Conservation (phyloP, 352 stramenopile species). For the Thalassiosira livingstoniorum region DNA sequence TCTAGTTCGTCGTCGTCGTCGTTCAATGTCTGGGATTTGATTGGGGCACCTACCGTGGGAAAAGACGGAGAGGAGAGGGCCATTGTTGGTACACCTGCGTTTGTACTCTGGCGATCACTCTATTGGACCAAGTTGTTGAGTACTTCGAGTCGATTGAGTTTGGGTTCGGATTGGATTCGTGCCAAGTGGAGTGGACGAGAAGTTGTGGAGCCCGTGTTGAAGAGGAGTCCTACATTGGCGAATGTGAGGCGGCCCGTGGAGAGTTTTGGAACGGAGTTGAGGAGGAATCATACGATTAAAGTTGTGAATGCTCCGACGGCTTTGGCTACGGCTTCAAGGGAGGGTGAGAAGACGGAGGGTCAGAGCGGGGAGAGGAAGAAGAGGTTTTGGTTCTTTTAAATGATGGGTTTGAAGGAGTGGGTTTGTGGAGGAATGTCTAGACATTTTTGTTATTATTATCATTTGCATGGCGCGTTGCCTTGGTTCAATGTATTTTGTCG, state of each 20-base stretch:
- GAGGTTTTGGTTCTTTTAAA: constrained; percentile 45
- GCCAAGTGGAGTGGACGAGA: constrained; percentile 25
- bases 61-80: constrained; percentile 21
- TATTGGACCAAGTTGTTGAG: constrained; percentile 58
- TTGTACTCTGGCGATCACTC: constrained; percentile 46
- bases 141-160: constrained; percentile 29
- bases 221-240: constrained; percentile 14
- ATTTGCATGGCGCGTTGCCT: too few species aligned
- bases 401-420: too few species aligned
- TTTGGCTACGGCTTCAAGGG: constrained; percentile 21
- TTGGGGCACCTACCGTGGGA: constrained; percentile 24
- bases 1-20: constrained; percentile 14
- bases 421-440: too few species aligned
- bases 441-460: too few species aligned
- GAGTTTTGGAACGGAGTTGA: constrained; percentile 40
- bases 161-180: constrained; percentile 46
- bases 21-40: constrained; percentile 43
- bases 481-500: too few species aligned
- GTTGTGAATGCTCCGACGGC: constrained; percentile 17
- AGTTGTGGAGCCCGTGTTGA: constrained; percentile 35
- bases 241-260: constrained; percentile 18
- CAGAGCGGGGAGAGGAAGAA: constrained; percentile 24
- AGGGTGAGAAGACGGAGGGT: background rate
- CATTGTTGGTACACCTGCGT: constrained; percentile 41
- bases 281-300: constrained; percentile 38